Evolutionary conservation across 371 early-diverging fungal species (phyloP).

Genomic region (Mortierella sp.): DNA sequence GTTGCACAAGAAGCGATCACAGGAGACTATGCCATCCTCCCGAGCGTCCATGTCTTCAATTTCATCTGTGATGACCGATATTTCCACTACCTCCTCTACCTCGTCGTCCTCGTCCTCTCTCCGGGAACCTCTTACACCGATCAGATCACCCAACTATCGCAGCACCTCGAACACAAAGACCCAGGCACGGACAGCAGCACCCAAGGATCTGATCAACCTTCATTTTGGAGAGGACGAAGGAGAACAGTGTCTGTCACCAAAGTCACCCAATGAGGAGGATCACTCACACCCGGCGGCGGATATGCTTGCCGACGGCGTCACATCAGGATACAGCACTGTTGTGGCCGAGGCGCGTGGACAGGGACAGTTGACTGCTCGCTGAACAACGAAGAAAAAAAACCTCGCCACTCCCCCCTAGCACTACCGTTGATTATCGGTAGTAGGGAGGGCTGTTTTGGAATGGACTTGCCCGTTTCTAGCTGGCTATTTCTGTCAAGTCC

Average conservation of each 20-base stretch:
- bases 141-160: constrained; percentile 28
- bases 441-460: too few species aligned
- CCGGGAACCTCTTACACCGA: constrained; percentile 32
- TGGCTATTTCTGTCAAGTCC: too few species aligned
- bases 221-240: constrained; percentile 3
- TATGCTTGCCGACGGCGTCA: background rate
- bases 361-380: constrained; percentile 38
- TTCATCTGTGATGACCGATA: constrained; percentile 34
- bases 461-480: too few species aligned
- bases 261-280: constrained; percentile 18
- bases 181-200: background rate
- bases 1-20: constrained; percentile 23
- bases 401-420: too few species aligned
- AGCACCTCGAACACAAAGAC: constrained; percentile 7
- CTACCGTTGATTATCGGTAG: too few species aligned
- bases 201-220: constrained; percentile 10
- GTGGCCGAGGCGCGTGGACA: constrained; percentile 23
- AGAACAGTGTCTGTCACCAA: constrained; percentile 15
- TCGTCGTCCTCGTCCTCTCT: constrained; percentile 14
- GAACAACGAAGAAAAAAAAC: background rate
- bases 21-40: constrained; percentile 9
- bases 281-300: constrained; percentile 2
- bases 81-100: constrained; percentile 12
- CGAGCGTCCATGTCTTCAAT: constrained; percentile 29
- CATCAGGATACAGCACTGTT: background rate